A percentile compares a stretch with the other conserved stretches of the same genome.
These are phyloP conservation scores for Rhizopus arrhizus DNA, from an alignment of 371 early-diverging fungal species.

Conservation along the genomic window DNA sequence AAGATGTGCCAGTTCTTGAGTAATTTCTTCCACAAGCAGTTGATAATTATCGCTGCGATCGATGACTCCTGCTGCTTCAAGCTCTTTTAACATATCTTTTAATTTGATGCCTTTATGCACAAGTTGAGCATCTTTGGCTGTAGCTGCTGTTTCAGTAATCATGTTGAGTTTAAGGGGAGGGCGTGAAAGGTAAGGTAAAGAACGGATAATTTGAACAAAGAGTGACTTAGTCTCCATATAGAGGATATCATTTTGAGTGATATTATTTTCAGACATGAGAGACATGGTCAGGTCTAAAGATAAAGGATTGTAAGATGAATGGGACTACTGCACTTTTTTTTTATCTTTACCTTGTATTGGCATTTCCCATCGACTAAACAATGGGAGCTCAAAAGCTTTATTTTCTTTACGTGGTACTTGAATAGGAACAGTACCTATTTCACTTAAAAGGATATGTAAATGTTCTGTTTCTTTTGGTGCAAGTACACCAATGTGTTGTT, in stretches of 20 bases:
- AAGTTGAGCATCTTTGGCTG: conserved; percentile 78
- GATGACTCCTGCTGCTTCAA: conserved; percentile 73
- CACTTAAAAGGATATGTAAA: conserved; percentile 74
- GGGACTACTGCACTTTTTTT: too few relatives aligned
- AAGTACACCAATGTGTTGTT: conserved; percentile 80
- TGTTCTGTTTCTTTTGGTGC: conserved; percentile 82
- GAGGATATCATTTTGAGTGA: conserved; percentile 86
- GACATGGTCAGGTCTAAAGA: conserved; percentile 48
- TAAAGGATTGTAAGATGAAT: not conserved
- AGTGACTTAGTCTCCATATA: conserved; percentile 91
- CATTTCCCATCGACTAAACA: conserved; percentile 93
- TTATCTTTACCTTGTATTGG: conserved; percentile 72
- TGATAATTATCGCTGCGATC: conserved; percentile 71
- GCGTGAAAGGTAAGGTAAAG: conserved; percentile 62
- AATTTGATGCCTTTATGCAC: conserved; percentile 91
- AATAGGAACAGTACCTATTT: conserved; percentile 75
- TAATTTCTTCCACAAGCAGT: conserved; percentile 82
- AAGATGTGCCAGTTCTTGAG: conserved; percentile 79
- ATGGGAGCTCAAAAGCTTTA: conserved; percentile 76
- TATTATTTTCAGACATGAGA: conserved; percentile 73
- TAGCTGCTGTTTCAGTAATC: conserved; percentile 84
- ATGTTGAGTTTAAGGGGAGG: conserved; percentile 61
- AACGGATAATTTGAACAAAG: conserved; percentile 87
- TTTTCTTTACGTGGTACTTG: conserved; percentile 88
- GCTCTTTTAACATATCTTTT: conserved; percentile 83